phyloP scores from a whole-genome alignment of 306 rosid genomes.

The Cicer chorassanicum region DNA sequence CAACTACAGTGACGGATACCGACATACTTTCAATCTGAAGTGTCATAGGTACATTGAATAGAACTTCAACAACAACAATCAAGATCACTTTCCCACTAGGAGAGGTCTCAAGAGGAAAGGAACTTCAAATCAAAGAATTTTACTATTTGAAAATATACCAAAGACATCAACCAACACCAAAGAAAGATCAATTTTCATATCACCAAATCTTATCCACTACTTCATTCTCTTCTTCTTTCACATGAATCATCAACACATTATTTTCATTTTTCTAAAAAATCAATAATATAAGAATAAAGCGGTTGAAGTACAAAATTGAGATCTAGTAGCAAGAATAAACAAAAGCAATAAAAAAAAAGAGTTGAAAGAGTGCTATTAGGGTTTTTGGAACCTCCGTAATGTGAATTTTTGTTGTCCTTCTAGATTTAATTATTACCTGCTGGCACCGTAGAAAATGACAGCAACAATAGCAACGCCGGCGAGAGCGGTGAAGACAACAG shows the following conservation, averaged over 20 bases:
- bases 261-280: not conserved
- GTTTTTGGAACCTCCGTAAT: constrained; percentile 34
- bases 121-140: no score
- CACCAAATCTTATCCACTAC: not conserved
- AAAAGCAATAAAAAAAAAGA: constrained; percentile 41
- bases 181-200: constrained; percentile 32
- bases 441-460: constrained; percentile 69
- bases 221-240: not conserved
- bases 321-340: constrained; percentile 61
- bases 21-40: no score
- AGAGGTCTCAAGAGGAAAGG: no score
- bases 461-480: constrained; percentile 72
- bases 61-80: constrained; percentile 1
- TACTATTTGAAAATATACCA: no score
- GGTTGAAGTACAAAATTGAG: constrained; percentile 47
- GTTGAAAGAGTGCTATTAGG: constrained; percentile 36
- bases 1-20: not conserved
- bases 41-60: not conserved
- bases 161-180: not conserved
- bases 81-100: not conserved
- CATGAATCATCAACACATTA: constrained; percentile 6
- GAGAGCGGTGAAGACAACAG: constrained; percentile 69
- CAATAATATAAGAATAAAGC: not conserved
- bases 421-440: constrained; percentile 58
- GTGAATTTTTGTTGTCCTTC: not conserved